A percentile compares a stretch with the other conserved stretches of the same genome.
Evolutionary conservation across 805 yeast genomes (phyloP).

Genomic region (Candida loeiensis): DNA sequence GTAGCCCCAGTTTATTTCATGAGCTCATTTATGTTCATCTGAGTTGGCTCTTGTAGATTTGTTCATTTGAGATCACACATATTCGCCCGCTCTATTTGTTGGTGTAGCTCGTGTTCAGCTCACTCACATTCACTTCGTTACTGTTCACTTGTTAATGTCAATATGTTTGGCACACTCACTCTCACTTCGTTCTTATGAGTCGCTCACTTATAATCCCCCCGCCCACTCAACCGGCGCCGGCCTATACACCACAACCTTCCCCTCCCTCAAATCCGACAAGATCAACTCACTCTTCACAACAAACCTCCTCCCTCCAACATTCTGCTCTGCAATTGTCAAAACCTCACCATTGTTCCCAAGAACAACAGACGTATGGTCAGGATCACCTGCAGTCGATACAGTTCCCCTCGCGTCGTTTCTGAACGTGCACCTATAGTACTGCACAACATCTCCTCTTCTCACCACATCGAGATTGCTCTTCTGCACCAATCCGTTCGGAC

Average conservation of each 20-base stretch:
- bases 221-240: conserved; percentile 49
- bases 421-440: conserved; percentile 42
- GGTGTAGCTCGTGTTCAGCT: no score
- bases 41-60: no score
- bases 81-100: no score
- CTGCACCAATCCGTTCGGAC: conserved; percentile 11
- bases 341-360: conserved; percentile 24
- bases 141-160: background rate
- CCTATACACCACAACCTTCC: conserved; percentile 44
- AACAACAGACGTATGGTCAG: conserved; percentile 50
- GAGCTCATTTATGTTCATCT: no score
- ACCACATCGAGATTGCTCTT: conserved; percentile 35
- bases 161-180: background rate
- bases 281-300: conserved; percentile 40
- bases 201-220: conserved; percentile 10
- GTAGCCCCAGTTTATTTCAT: no score
- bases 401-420: conserved; percentile 31
- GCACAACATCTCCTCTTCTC: conserved; percentile 55
- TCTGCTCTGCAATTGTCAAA: conserved; percentile 46
- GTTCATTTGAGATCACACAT: no score
- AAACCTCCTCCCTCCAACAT: conserved; percentile 39
- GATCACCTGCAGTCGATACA: conserved; percentile 44
- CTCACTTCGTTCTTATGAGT: background rate
- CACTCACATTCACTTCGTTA: no score
- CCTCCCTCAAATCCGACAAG: conserved; percentile 37